These are phyloP conservation scores for Akanthomyces dipterigenus DNA, from an alignment of 2,329 filamentous ascomycete species.

Conservation along the genomic window DNA sequence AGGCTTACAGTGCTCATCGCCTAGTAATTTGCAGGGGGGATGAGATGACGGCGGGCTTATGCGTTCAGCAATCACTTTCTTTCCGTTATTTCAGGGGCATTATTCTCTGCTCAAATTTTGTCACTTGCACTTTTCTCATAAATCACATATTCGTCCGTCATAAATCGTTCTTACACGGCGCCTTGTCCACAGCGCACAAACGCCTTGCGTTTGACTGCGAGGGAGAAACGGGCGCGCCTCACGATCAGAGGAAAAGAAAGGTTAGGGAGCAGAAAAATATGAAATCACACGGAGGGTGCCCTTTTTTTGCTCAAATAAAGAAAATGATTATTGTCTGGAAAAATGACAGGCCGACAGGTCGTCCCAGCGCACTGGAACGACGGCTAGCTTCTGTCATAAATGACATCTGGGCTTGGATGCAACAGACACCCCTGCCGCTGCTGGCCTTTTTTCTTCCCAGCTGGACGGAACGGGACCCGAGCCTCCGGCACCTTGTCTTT, in stretches of 20 bases:
- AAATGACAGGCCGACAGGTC: background rate
- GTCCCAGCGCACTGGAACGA: slow-evolving; percentile 2
- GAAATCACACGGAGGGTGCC: too few relatives aligned
- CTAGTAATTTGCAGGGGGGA: background rate
- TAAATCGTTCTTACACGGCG: background rate
- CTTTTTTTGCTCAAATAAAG: background rate
- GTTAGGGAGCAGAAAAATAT: background rate
- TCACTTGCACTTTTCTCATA: too few relatives aligned
- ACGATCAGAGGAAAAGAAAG: background rate
- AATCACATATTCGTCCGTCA: background rate
- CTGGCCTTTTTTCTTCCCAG: background rate
- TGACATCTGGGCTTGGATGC: background rate
- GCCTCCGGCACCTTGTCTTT: background rate
- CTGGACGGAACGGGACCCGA: slow-evolving; percentile 3
- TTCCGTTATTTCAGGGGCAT: too few relatives aligned
- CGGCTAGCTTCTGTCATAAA: background rate
- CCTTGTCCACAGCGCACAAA: too few relatives aligned
- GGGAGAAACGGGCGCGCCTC: background rate
- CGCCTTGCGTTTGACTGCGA: background rate
- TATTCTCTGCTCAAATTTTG: too few relatives aligned
- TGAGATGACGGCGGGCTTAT: too few relatives aligned
- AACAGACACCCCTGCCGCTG: background rate
- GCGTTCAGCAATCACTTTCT: too few relatives aligned
- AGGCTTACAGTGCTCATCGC: background rate
- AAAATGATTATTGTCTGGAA: background rate